Conservation (phyloP, 768 basidiomycete species). For the Lentinula edodes region DNA sequence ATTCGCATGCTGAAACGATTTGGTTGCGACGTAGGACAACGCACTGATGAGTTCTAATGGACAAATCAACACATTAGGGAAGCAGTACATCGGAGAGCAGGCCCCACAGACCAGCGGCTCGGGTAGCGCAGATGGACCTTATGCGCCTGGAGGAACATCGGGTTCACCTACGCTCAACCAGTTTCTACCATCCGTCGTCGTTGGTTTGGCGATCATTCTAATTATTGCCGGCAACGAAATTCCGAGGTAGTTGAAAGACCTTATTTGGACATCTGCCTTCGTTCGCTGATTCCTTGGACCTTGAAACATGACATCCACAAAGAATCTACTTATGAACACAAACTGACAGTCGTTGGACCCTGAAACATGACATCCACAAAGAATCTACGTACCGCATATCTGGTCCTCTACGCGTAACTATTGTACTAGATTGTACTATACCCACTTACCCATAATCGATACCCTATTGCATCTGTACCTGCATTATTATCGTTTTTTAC, state of each 20-base stretch:
- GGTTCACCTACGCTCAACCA: background rate
- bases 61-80: slow-evolving; percentile 40
- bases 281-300: background rate
- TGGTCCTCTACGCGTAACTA: too few species aligned
- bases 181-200: background rate
- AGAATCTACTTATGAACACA: too few species aligned
- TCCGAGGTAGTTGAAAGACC: background rate
- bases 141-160: slow-evolving; percentile 5
- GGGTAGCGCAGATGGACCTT: slow-evolving; percentile 7
- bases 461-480: too few species aligned
- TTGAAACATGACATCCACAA: background rate
- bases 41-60: slow-evolving; percentile 37
- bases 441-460: too few species aligned
- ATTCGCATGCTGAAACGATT: slow-evolving; percentile 1
- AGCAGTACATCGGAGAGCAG: slow-evolving; percentile 37
- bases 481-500: too few species aligned
- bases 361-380: background rate
- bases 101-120: slow-evolving; percentile 3
- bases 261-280: background rate
- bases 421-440: too few species aligned
- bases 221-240: background rate
- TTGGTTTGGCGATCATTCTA: background rate
- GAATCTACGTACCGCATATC: too few species aligned
- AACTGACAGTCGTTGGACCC: too few species aligned
- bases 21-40: slow-evolving; percentile 26